phyloP scores from a whole-genome alignment of 208 protist species.

The Acanthamoeba healyi region DNA sequence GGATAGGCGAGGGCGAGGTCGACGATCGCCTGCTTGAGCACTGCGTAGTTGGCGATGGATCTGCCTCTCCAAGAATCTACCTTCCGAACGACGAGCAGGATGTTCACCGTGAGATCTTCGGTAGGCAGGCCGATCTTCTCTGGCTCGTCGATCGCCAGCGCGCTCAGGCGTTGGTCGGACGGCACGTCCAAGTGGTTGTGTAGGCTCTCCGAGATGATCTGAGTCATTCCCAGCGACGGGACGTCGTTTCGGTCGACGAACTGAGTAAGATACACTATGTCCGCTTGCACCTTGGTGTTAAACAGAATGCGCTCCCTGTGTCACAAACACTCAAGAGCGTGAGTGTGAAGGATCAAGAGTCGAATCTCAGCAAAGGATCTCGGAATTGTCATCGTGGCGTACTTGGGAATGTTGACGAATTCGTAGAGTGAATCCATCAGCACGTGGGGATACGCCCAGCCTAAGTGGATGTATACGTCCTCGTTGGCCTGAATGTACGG shows the following conservation, averaged over 20 bases:
- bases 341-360: not conserved
- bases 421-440: not conserved
- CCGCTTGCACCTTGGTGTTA: slow-evolving; percentile 7
- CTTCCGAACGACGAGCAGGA: slow-evolving; percentile 4
- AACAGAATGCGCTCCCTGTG: not conserved
- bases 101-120: not conserved
- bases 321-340: not conserved
- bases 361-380: too few species aligned
- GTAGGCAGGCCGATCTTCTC: not conserved
- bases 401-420: not conserved
- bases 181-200: not conserved
- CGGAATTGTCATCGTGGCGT: too few species aligned
- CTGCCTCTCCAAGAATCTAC: not conserved
- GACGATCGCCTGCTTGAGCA: not conserved
- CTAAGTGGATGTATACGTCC: slow-evolving; percentile 43
- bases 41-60: slow-evolving; percentile 18
- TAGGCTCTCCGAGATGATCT: not conserved
- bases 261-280: slow-evolving; percentile 37
- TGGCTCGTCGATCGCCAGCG: not conserved
- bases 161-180: not conserved
- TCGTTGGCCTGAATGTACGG: slow-evolving; percentile 63
- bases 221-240: slow-evolving; percentile 16
- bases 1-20: not conserved
- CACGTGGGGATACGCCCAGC: not conserved
- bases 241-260: slow-evolving; percentile 25